A percentile compares a stretch with the other conserved stretches of the same genome.
Conservation (phyloP, 108 stramenopile genomes). For the Cylindrotheca closterium region DNA sequence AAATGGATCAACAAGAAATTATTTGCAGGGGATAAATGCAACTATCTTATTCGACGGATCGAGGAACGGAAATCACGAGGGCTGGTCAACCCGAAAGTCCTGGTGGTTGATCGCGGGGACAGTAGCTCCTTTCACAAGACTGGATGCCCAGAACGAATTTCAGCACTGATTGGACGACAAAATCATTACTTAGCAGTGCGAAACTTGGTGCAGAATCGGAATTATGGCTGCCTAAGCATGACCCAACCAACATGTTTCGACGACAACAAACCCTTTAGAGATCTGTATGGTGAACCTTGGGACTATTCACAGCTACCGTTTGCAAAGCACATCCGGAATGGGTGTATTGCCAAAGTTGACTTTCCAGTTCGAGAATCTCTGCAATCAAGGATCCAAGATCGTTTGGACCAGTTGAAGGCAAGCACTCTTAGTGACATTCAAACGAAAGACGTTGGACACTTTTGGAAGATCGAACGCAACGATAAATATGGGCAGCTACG, state of each 20-base stretch:
- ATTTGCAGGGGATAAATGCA: background rate
- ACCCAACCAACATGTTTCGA: background rate
- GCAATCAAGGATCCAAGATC: background rate
- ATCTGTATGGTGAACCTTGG: background rate
- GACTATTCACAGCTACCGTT: background rate
- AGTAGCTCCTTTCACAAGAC: background rate
- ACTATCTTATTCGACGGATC: background rate
- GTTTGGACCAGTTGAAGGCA: background rate
- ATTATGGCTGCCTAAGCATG: background rate
- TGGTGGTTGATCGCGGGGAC: background rate
- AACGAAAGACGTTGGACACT: background rate
- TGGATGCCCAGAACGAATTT: background rate
- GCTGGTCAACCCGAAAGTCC: background rate
- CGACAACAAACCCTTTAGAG: background rate
- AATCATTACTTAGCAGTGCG: background rate
- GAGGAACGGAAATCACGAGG: background rate
- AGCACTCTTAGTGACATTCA: too few species aligned
- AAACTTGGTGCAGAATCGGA: background rate
- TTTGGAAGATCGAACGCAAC: background rate
- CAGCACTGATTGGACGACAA: background rate
- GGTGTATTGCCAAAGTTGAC: background rate
- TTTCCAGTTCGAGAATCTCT: background rate
- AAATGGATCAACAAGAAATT: background rate
- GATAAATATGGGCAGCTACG: background rate
- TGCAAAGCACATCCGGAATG: background rate